Base-by-base conservation (phyloP, 1,284 basidiomycete species). In the Ceratobasidium sp. region DNA sequence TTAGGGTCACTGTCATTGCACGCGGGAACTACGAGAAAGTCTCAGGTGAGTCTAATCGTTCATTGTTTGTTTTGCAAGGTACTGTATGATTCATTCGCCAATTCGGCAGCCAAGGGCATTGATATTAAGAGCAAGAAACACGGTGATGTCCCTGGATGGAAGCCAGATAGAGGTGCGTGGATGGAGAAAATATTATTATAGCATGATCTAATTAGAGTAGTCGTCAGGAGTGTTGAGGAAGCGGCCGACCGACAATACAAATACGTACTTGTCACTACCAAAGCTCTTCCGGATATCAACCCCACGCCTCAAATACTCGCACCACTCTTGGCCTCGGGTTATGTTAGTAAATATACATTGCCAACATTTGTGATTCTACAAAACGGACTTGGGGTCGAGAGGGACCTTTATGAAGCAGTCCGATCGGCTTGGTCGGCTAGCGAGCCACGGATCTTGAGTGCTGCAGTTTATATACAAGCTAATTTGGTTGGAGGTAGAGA, bases 361-460 rank as follows among this genome's bases (percentile, higher is more conserved):
- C 91, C 90, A 0, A 89, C 89, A 1, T 93, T 93, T 81, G 90
- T 93, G 1, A 83, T 95, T 18, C 84, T 95, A 61, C 93, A 95
- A 85, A 95, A 96, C 83, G 94, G 94, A 1, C 86, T 96, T 4
- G 91, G 90, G 42, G 90, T 94, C 28, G 94, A 95, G 82, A 86
- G 85, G 40, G 93, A 94, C 78, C 85, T 94, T 42, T 91, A 92
- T 81, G 81, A 88, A 3, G 87, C 89, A 0, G 83, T 92, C 12
- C 88, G 89, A 79, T 80, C 9, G 76, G 81, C 9, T 77, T 81
- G 13, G 85, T 40, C 63, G 39, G 23, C 44, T 44, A 61, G 56
- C 44, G 55, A 61, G 46, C 90, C 90, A 0, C 87, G 83, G 44
- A 90, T 92, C 49, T 86, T 92, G 69, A 89, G 88, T 78, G 87